Evolutionary conservation across 768 basidiomycete genomes (phyloP), one percentile per base, ranked within the genome.

Genomic region (Cubamyces lactineus): DNA sequence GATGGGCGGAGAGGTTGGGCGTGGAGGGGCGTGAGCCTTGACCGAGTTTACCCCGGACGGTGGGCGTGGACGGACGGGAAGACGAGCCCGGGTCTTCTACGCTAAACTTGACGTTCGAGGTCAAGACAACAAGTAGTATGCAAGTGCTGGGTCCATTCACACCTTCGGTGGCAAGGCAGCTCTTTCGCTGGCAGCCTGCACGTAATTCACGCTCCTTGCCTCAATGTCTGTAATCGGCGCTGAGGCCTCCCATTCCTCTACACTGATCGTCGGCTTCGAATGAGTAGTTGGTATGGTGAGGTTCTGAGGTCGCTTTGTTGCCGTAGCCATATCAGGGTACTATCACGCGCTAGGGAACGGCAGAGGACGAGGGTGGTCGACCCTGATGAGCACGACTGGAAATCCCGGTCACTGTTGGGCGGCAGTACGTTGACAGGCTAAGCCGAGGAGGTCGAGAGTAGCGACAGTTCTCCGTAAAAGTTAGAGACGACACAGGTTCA

Each of bases 241-340:
- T 66, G 85, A 89, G 0, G 84, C 74, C 67, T 97, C 95, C 96
- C 96, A 98, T 76, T 96, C 93, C 71, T 97, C 95, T 3, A 96
- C 79, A 43, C 79, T 87, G 39, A 92, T 78, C 1, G 77, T 76
- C 1, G 77, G 70, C 68, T 80, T 86, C 9, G 76, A 64, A n/a
- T 72, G 76, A 30, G 72, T 63, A 30, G 71, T 64, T 24, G 69
- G 51, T 51, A 74, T 59, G 48, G 69, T 62, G 11, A 59, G 30
- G 23, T 59, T 52, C 9, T 48, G 42, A 3, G 63, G 58, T 13
- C 58, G 53, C 39, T 60, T 64, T 30, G 28, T 52, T 13, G 40
- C 13, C 0, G 63, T 43, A 3, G 63, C 59, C 63, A 64, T 64
- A 2, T 2, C 28, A 28, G 17, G 21, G 3, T 17, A 0, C 2